Evolutionary conservation across 106 monocot genomes (phyloP), one percentile per base, ranked within the genome.

Genomic region (Ottelia alismoides): DNA sequence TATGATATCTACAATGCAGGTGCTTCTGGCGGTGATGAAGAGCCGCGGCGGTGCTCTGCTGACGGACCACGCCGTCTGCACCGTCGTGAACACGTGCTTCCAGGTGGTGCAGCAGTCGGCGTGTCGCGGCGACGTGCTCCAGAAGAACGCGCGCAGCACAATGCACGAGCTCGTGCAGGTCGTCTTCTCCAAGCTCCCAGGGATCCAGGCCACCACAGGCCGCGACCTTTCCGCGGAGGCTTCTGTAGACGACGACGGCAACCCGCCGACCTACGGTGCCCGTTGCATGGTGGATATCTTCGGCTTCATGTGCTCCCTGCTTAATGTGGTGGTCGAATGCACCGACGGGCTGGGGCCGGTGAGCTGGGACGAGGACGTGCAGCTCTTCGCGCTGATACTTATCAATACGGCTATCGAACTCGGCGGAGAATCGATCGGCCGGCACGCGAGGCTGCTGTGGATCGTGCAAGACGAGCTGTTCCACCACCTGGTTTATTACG

Each of bases 281-380:
- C 64, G 67, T 0, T 88, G 88, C 81, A 81, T 88, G 88, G 69
- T 64, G 2, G 76, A 88, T 22, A 81, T 96, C 29, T 96, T 96
- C 53, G 56, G 69, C 10, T 82, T 88, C 66, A 65, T 96, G 2
- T 84, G 81, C 73, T 88, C 94, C 14, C 52, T 96, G 35, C 60
- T 88, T 20, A 88, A 81, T 26, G 83, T 74, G 0, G 67, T 68
- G 2, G 72, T 69, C 0, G 73, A 74, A 11, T 24, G 49, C 2
- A 48, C 30, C 2, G 85, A 82, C 0, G 72, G 83, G 0, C 22
- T 53, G 27, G 66, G 64, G 11, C 45, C 62, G 12, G 24, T 64
- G 35, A 66, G 47, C 58, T 69, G 70, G 49, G 84, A 88, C 28
- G 88, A 96, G 51, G 84, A 82, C n/a, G 65, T 84, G n/a, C 84